Percentiles rank a stretch among this genome's conserved stretches.
These are phyloP conservation scores for Coffea humblotiana DNA, from an alignment of 305 asterid genomes.

Conservation along the genomic window DNA sequence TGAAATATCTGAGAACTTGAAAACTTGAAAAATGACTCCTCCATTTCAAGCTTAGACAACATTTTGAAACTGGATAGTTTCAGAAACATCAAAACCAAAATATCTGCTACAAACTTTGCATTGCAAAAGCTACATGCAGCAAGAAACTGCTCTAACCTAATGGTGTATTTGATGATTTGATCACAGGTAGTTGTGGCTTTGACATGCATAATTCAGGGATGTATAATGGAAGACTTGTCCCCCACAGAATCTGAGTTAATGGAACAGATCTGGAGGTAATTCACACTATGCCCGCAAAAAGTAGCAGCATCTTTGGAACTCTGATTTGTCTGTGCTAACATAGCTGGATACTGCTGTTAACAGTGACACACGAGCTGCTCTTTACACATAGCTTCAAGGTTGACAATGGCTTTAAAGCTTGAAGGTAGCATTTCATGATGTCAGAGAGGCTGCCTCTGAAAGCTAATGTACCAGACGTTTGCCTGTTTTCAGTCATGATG, in stretches of 20 bases:
- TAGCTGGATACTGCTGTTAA: background rate
- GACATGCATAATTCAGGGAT: conserved; percentile 12
- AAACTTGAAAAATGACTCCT: background rate
- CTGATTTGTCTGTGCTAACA: background rate
- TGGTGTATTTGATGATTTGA: background rate
- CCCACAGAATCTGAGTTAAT: conserved; percentile 43
- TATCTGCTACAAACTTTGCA: background rate
- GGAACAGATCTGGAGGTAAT: conserved; percentile 16
- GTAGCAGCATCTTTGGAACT: background rate
- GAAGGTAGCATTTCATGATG: background rate
- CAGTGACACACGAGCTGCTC: background rate
- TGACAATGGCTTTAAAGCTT: background rate
- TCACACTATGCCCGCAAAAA: background rate
- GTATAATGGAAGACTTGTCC: conserved; percentile 41
- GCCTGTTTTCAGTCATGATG: background rate
- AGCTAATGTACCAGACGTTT: background rate
- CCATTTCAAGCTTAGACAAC: background rate
- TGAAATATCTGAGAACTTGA: background rate
- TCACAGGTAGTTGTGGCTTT: conserved; percentile 21
- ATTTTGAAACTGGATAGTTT: background rate
- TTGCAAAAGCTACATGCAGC: background rate
- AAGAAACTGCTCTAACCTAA: background rate
- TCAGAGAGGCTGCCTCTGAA: background rate
- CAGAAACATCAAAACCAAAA: background rate
- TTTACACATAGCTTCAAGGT: background rate